Base-by-base conservation (phyloP, 2,329 filamentous ascomycete species). In the Cladosporium velox region DNA sequence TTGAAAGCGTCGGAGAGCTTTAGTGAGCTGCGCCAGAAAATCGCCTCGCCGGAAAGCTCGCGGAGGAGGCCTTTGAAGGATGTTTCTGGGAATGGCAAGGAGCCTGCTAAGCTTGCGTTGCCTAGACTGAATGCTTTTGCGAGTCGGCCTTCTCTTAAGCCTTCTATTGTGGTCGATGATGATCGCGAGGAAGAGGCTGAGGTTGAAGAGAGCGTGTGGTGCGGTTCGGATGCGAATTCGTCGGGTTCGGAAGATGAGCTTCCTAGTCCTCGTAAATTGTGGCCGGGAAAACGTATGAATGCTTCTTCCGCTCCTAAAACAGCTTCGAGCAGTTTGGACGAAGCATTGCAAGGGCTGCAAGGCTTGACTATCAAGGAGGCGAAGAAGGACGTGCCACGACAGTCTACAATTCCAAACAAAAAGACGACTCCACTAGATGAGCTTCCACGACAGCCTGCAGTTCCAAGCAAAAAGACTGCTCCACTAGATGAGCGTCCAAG, bases 141-240 rank as follows among this genome's bases (percentile, higher is more conserved):
- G 10, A 60, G 55, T 3, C 35, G 35, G 8, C 58, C 64, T 47
- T 57, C 58, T 18, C 55, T 62, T n/a, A 61, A 51, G 34, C 52
- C 52, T n/a, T 41, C 57, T 63, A 26, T 64, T 57, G 60, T 61
- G 65, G 54, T 24, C 12, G 26, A 38, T 34, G 49, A 59, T 26
- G 57, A 59, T 28, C 63, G 66, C 21, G 69, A 67, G 1, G 72
- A 72, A 34, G 72, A 73, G 47, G 62, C 67, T 8, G 74, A 77
- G 49, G 58, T 74, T 4, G 75, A 78, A 58, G 74, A 77, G 67
- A 77, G 76, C 69, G 71, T 77, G 14, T 75, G 72, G 72, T 76
- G 75, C 58, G 75, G 72, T 14, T 74, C 73, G 30, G 68, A 71
- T 30, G 66, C 69, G n/a, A 65, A 57, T 4, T 68, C 68, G 2